Percentiles rank a stretch among this genome's conserved stretches.
phyloP scores from a whole-genome alignment of 106 monocot genomes.

The Platanthera zijinensis region DNA sequence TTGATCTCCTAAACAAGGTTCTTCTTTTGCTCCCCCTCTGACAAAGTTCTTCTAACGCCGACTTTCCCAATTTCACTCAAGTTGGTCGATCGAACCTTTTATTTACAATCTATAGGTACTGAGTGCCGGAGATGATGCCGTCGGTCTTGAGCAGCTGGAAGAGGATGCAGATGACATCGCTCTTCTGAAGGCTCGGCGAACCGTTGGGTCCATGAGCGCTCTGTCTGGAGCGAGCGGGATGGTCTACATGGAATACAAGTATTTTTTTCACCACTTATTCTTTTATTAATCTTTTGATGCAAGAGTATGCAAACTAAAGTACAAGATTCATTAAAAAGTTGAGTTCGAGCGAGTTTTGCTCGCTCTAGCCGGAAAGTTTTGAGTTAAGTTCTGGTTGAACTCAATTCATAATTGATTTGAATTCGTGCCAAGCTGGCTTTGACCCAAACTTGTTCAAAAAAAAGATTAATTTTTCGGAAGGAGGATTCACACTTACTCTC shows the following conservation, averaged over 20 bases:
- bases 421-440: no score
- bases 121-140: constrained; percentile 77
- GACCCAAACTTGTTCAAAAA: no score
- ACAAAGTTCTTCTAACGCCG: not conserved
- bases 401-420: no score
- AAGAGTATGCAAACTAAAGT: no score
- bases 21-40: not conserved
- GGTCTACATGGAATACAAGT: constrained; percentile 98
- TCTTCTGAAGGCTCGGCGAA: constrained; percentile 64
- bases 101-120: constrained; percentile 32
- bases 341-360: no score
- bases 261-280: not conserved
- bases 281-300: no score
- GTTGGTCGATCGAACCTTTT: not conserved
- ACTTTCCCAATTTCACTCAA: not conserved
- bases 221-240: constrained; percentile 81
- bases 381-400: no score
- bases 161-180: constrained; percentile 87
- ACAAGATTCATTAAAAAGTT: no score
- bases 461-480: no score
- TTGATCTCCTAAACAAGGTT: constrained; percentile 78
- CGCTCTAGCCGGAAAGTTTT: no score
- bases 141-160: constrained; percentile 88
- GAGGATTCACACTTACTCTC: no score
- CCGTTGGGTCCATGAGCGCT: constrained; percentile 76